A percentile compares a stretch with the other conserved stretches of the same genome.
phyloP scores from a whole-genome alignment of 1,139 yeast species.

The Sugiyamaella japonica region DNA sequence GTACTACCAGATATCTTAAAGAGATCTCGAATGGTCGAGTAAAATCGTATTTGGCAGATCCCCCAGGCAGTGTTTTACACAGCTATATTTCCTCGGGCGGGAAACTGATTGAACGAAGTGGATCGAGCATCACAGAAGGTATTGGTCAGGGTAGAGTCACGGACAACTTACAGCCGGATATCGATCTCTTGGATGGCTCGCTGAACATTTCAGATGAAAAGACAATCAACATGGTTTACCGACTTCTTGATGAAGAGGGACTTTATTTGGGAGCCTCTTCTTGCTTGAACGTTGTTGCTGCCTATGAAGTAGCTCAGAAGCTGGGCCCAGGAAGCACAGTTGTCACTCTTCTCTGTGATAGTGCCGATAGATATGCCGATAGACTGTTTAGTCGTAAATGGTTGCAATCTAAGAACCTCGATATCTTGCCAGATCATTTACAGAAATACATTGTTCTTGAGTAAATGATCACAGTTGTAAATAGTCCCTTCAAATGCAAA shows the following conservation, averaged over 20 bases:
- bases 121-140: constrained; percentile 90
- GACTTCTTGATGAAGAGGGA: constrained; percentile 85
- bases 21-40: constrained; percentile 58
- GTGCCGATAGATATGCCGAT: constrained; percentile 85
- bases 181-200: constrained; percentile 73
- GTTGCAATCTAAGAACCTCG: constrained; percentile 69
- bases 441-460: constrained; percentile 60
- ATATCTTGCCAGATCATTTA: constrained; percentile 67
- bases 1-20: constrained; percentile 73
- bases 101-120: constrained; percentile 59
- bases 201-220: constrained; percentile 70
- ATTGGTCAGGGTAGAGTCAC: constrained; percentile 95
- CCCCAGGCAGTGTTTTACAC: constrained; percentile 87
- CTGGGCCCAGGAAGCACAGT: constrained; percentile 81
- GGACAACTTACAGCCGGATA: constrained; percentile 70
- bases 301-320: constrained; percentile 66
- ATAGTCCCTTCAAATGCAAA: background rate
- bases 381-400: constrained; percentile 74
- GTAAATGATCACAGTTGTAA: constrained; percentile 21
- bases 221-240: constrained; percentile 76
- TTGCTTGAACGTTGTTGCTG: constrained; percentile 81
- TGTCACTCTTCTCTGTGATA: constrained; percentile 82
- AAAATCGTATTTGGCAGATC: constrained; percentile 76
- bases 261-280: constrained; percentile 87
- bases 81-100: constrained; percentile 72